phyloP scores from a whole-genome alignment of 768 basidiomycete species.

The Rhizopogon vesiculosus region DNA sequence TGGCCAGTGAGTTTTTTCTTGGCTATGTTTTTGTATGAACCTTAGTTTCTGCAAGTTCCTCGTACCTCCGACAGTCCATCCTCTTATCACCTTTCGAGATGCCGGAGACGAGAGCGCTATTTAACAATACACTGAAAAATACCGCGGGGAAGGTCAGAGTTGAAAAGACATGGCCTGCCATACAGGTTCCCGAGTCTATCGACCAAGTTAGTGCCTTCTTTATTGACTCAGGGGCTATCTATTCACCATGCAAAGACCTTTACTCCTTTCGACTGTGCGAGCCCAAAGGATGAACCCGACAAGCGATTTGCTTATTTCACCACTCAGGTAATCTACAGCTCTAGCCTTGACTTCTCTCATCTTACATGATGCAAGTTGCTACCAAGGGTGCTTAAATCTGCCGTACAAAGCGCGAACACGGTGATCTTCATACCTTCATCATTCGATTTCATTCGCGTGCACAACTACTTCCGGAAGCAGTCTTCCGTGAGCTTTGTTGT shows the following conservation, averaged over 20 bases:
- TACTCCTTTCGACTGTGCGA: constrained; percentile 65
- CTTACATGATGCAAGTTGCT: constrained; percentile 52
- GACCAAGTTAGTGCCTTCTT: constrained; percentile 53
- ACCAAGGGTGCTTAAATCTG: constrained; percentile 82
- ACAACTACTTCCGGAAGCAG: constrained; percentile 78
- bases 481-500: constrained; percentile 70
- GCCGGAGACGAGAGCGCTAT: constrained; percentile 81
- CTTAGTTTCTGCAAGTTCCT: constrained; percentile 45
- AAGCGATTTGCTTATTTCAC: constrained; percentile 86
- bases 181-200: constrained; percentile 79
- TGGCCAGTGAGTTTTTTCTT: constrained; percentile 63
- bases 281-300: constrained; percentile 76
- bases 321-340: constrained; percentile 52
- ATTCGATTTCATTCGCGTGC: constrained; percentile 92
- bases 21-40: neutral
- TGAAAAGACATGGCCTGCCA: constrained; percentile 63
- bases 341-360: neutral
- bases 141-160: constrained; percentile 78
- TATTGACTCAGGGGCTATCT: neutral
- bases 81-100: constrained; percentile 85
- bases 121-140: constrained; percentile 72
- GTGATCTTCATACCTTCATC: constrained; percentile 90
- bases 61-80: constrained; percentile 86
- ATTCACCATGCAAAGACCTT: constrained; percentile 49
- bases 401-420: constrained; percentile 87